These are phyloP conservation scores for Solanum peruvianum DNA, from an alignment of 257 asterid genomes.

Conservation along the genomic window DNA sequence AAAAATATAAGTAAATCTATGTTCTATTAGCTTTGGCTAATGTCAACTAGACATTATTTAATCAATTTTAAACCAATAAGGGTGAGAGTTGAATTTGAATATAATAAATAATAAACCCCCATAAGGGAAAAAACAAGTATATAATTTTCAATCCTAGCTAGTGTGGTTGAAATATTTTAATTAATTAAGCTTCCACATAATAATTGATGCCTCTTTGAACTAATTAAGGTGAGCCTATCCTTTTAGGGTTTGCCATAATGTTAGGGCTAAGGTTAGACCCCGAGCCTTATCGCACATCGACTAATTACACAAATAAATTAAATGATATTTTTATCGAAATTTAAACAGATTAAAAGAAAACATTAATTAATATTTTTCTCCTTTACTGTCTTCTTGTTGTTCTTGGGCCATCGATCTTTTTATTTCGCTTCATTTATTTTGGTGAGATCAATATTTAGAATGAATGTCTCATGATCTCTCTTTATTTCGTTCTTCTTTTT, in stretches of 20 bases:
- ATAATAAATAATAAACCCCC: not conserved
- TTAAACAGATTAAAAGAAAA: too few relatives aligned
- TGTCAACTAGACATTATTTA: not conserved
- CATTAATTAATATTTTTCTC: too few relatives aligned
- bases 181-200: not conserved
- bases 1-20: not conserved
- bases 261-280: not conserved
- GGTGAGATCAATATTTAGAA: not conserved
- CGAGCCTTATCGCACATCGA: not conserved
- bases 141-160: not conserved
- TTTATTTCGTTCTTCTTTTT: not conserved
- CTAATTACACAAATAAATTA: too few relatives aligned
- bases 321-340: too few relatives aligned
- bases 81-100: not conserved
- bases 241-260: not conserved
- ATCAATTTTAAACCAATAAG: not conserved
- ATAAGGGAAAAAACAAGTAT: not conserved
- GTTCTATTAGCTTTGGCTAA: not conserved
- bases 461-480: not conserved
- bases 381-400: not conserved
- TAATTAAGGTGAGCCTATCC: not conserved
- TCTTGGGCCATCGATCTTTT: too few relatives aligned
- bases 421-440: too few relatives aligned
- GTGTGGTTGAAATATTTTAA: not conserved
- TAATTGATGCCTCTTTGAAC: not conserved